Conservation (phyloP, 306 rosid genomes). For the Cercis canadensis region DNA sequence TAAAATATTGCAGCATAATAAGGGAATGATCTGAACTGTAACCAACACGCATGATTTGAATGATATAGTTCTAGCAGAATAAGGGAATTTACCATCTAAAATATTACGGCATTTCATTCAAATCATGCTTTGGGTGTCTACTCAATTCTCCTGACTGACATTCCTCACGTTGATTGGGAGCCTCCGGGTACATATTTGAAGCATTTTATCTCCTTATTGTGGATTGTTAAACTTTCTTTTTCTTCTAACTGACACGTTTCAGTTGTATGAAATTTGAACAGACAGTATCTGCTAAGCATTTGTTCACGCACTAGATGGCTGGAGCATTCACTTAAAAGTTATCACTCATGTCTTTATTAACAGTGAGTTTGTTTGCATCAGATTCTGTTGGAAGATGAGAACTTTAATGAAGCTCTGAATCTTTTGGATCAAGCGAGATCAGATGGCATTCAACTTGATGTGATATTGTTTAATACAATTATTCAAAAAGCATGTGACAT, state of each 20-base stretch:
- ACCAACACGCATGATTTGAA: neutral
- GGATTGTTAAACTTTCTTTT: neutral
- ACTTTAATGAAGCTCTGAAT: constrained; percentile 60
- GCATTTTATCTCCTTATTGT: no score
- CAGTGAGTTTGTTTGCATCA: constrained; percentile 49
- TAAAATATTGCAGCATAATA: no score
- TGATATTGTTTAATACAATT: constrained; percentile 63
- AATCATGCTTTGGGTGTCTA: no score
- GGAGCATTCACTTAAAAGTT: neutral
- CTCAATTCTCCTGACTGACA: no score
- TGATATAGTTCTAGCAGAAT: constrained; percentile 8
- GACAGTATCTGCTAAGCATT: constrained; percentile 5
- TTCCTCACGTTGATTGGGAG: no score
- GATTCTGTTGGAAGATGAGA: constrained; percentile 66
- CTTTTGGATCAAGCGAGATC: constrained; percentile 69
- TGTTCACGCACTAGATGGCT: constrained; percentile 5
- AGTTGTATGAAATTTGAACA: constrained; percentile 12
- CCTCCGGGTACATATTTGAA: no score
- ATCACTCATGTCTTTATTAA: no score
- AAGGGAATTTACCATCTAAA: no score
- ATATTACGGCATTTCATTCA: no score
- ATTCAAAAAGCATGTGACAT: constrained; percentile 57
- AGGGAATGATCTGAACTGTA: no score
- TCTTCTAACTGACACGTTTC: neutral
- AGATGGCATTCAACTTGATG: constrained; percentile 66